phyloP scores from a whole-genome alignment of 208 protist genomes.

The Endotrypanum monterogeii region DNA sequence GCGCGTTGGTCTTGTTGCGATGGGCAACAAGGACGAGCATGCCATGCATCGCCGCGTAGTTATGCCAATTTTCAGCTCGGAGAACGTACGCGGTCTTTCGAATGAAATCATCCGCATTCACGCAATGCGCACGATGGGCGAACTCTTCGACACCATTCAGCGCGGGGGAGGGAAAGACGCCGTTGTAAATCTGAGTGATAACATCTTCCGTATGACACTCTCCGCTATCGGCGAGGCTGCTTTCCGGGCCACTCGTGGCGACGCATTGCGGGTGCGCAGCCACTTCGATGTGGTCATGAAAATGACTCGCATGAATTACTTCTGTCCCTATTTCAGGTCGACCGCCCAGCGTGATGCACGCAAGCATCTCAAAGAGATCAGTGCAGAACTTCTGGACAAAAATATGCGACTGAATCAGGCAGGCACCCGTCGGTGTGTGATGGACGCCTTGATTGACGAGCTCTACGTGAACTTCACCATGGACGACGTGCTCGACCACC shows the following conservation, averaged over 20 bases:
- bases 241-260: constrained; percentile 43
- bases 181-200: constrained; percentile 42
- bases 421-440: constrained; percentile 31
- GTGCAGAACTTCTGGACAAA: constrained; percentile 35
- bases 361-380: constrained; percentile 32
- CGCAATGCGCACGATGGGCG: constrained; percentile 40
- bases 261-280: constrained; percentile 38
- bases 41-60: constrained; percentile 44
- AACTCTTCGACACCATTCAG: constrained; percentile 35
- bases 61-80: constrained; percentile 38
- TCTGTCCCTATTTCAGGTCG: constrained; percentile 54
- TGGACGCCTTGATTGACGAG: constrained; percentile 52
- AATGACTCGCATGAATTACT: constrained; percentile 54
- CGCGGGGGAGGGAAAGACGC: constrained; percentile 26
- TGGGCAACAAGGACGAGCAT: constrained; percentile 50
- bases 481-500: constrained; percentile 51
- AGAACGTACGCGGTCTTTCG: constrained; percentile 46
- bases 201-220: constrained; percentile 54
- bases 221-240: constrained; percentile 49
- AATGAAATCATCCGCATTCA: constrained; percentile 52
- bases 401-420: constrained; percentile 27
- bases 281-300: constrained; percentile 48
- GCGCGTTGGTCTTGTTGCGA: constrained; percentile 44
- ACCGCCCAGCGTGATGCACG: constrained; percentile 38
- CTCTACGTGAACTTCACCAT: constrained; percentile 40